Evolutionary conservation across 2,329 filamentous ascomycete species (phyloP), one percentile per base, ranked within the genome.

Genomic region (Neurospora sp.): DNA sequence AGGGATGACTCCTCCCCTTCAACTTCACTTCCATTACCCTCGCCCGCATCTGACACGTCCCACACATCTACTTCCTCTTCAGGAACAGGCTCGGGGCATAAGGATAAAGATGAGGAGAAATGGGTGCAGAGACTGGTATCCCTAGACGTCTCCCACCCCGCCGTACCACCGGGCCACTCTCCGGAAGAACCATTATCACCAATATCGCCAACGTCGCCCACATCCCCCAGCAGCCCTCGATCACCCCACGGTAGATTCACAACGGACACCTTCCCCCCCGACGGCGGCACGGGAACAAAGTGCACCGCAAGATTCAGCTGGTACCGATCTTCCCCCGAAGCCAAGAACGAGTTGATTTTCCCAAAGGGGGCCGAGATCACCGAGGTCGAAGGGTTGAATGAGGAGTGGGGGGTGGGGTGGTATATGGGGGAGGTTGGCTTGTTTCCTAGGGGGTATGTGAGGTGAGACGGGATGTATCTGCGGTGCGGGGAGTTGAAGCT

Each of bases 311-410:
- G 85, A 17, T 97, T 93, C 91, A 85, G 89, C 4, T 97, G 93
- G 85, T 94, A 91, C 76, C 52, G 52, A 28, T 62, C 52, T 2
- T 5, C 3, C 3, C 93, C 93, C 0, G 85, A 86, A 2, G 80
- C 84, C 0, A 83, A 83, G 23, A 92, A 97, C 77, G 95, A 98
- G 80, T 81, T 98, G 52, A 80, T 90, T 72, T 97, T 98, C 75
- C 95, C 95, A 0, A 89, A 89, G 68, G 90, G 91, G 10, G 93
- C 94, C 0, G 92, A 96, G 79, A 87, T 98, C 15, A 85, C 86
- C 7, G 95, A 98, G 81, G 88, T 91, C 43, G 91, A 95, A 78
- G 91, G 96, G 78, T 88, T 96, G 67, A 97, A 97, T 78, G 92
- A 90, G 19, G 93, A 97, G 78, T 98, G 94, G 94, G 93, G 87